Base-by-base conservation (phyloP, 345 rosid species). In the Brassica nigra region DNA sequence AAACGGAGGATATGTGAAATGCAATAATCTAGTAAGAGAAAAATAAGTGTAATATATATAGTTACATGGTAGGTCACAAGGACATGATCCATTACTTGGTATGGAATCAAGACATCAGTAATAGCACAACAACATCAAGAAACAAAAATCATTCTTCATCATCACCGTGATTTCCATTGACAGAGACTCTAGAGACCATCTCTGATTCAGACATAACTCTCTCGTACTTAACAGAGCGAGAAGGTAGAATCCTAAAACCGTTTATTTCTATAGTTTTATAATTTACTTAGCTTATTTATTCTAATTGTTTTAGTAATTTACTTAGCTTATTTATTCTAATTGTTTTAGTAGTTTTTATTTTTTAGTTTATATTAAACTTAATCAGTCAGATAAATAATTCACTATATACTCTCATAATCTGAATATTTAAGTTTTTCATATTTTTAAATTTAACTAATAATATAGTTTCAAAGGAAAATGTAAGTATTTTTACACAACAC, bases 191-290 rank as follows among this genome's bases (percentile, higher is more conserved):
- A 1, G 89, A 79, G 75, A 88, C 86, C 69, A 93, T 92, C 83
- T 93, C 98, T 0, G 94, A 83, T 80, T 93, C 98, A 37, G 91
- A 88, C 70, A 90, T 85, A 75, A 93, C 73, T 83, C 95, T 90
- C 83, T 87, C 87, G 4, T 91, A 93, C 73, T 80, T 81, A 82
- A 87, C 85, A 37, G 90, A 85, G 3, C 84, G 82, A 2, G 81
- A 67, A 30, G 95, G 97, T 42, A 91, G 91, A 62, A 93, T 83
- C 86, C 81, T 87, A 36, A 57, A 74, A 23, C 27, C 27, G 27
- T 23, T 23, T 23, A 23, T 23, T 23, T 23, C 27, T 23, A 23
- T 23, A 23, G 27, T 23, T 23, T 23, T 23, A 23, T 23, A 23
- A 23, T 23, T 0, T 23, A 23, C 27, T 23, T 23, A 23, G 1